Evolutionary conservation across 805 yeast species (phyloP), one percentile per base, ranked within the genome.

Genomic region (Pichia nakasei): DNA sequence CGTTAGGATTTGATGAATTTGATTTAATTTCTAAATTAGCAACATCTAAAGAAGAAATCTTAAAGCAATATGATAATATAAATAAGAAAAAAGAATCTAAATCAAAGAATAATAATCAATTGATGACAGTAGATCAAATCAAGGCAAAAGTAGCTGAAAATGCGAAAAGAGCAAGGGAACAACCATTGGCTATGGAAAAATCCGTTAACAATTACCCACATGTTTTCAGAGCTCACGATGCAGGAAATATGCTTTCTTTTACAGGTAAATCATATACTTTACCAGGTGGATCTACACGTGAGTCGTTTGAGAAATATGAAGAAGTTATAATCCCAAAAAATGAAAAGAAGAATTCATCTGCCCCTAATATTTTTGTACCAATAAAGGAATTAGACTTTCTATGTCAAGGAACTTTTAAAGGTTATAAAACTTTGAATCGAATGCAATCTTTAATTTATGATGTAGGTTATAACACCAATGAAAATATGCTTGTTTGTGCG

Each of bases 401-500:
- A 9, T 91, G 97, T 61, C 79, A 73, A 48, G 86, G 91, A 1
- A 88, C 97, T 0, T 93, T 93, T 61, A 75, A 75, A 46, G 80
- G 81, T 26, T 93, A 93, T 61, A 70, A 75, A 46, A 73, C 84
- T 0, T 69, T 91, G 52, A 91, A 91, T 64, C 75, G 84, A 52
- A 84, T 93, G 74, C 98, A 91, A 63, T 82, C 95, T 17, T 68
- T 93, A 48, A 94, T 91, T 2, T 93, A 72, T 52, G 95, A 95
- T 0, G 86, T 89, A 13, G 97, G 96, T 0, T 93, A 91, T 60
- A 79, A 83, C 44, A 83, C 97, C 5, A 88, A 85, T 60, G 97
- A 91, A 55, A 91, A 91, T 57, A 85, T 93, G 96, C 67, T 89
- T 41, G 87, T 89, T 5, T 89, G 97, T 76, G 96, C 97, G 0